These are phyloP conservation scores for Wolfiporia cocos DNA, from an alignment of 1,284 basidiomycete species.

Conservation along the genomic window DNA sequence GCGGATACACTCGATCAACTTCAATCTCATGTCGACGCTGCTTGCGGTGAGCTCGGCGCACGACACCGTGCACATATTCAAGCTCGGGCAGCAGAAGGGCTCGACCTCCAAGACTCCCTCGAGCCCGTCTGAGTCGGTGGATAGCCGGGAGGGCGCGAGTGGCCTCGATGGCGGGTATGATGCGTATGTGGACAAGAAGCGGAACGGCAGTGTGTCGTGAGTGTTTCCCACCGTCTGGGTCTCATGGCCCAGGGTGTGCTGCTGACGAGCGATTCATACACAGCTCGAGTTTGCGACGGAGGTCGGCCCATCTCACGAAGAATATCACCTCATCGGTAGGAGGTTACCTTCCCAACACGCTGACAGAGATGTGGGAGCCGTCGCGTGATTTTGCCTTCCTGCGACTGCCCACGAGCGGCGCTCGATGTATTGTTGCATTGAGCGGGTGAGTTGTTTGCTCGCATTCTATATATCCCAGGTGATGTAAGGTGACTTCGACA, in stretches of 20 bases:
- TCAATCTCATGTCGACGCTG: conserved; percentile 81
- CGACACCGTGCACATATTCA: conserved; percentile 97
- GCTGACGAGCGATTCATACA: too few relatives aligned
- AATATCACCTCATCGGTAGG: conserved; percentile 79
- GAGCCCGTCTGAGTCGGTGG: conserved; percentile 61
- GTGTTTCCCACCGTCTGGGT: too few relatives aligned
- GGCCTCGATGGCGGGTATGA: conserved; percentile 70
- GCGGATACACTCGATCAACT: conserved; percentile 87
- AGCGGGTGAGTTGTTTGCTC: conserved; percentile 57
- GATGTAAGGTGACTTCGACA: conserved; percentile 24
- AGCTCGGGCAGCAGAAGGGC: conserved; percentile 46
- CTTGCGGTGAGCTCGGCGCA: conserved; percentile 90
- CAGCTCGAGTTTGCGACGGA: conserved; percentile 57
- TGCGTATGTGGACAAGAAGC: conserved; percentile 68
- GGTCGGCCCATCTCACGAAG: conserved; percentile 77
- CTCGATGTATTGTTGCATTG: conserved; percentile 79
- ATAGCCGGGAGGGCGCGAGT: conserved; percentile 51
- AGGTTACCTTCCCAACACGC: conserved; percentile 84
- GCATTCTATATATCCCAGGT: background rate
- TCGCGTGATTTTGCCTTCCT: conserved; percentile 92
- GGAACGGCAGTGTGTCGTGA: conserved; percentile 44
- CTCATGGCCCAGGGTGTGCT: too few relatives aligned
- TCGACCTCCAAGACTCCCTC: conserved; percentile 22
- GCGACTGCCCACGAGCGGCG: conserved; percentile 79
- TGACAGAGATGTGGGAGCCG: conserved; percentile 98